A percentile compares a stretch with the other conserved stretches of the same genome.
These are phyloP conservation scores for Aspergillus homomorphus DNA, from an alignment of 495 filamentous ascomycete genomes.

Conservation along the genomic window DNA sequence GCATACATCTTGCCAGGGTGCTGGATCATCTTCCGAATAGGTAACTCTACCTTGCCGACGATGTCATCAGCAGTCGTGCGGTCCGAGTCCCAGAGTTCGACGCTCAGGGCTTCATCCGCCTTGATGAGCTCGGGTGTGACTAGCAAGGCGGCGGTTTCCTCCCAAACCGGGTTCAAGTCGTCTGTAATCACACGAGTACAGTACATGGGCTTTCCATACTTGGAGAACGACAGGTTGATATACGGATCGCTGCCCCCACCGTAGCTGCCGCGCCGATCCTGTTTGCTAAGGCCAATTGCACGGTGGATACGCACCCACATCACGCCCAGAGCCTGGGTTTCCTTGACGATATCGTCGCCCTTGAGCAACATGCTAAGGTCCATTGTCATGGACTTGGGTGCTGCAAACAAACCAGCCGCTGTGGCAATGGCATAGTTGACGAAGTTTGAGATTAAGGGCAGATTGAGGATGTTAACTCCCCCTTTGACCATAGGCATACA, in stretches of 20 bases:
- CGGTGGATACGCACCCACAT: constrained; percentile 90
- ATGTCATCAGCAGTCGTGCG: constrained; percentile 86
- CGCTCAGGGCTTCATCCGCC: constrained; percentile 83
- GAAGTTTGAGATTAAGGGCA: constrained; percentile 92
- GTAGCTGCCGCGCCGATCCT: constrained; percentile 78
- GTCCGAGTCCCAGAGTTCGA: constrained; percentile 95
- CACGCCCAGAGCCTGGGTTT: constrained; percentile 77
- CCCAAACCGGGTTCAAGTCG: constrained; percentile 90
- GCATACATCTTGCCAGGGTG: constrained; percentile 90
- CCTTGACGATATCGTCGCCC: constrained; percentile 88
- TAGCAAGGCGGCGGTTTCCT: constrained; percentile 82
- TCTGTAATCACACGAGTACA: constrained; percentile 94
- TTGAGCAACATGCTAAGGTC: constrained; percentile 86
- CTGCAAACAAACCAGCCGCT: constrained; percentile 85
- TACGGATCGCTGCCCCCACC: constrained; percentile 93
- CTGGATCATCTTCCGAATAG: constrained; percentile 90
- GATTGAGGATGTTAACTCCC: constrained; percentile 86
- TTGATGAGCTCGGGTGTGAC: constrained; percentile 88
- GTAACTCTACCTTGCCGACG: constrained; percentile 89
- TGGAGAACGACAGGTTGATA: constrained; percentile 70
- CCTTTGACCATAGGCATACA: constrained; percentile 87
- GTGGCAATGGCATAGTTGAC: constrained; percentile 94
- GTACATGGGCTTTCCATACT: constrained; percentile 98
- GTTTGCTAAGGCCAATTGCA: constrained; percentile 83
- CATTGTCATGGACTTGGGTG: constrained; percentile 92